Conservation (phyloP, 2,329 filamentous ascomycete species). For the Aschersonia sp. region DNA sequence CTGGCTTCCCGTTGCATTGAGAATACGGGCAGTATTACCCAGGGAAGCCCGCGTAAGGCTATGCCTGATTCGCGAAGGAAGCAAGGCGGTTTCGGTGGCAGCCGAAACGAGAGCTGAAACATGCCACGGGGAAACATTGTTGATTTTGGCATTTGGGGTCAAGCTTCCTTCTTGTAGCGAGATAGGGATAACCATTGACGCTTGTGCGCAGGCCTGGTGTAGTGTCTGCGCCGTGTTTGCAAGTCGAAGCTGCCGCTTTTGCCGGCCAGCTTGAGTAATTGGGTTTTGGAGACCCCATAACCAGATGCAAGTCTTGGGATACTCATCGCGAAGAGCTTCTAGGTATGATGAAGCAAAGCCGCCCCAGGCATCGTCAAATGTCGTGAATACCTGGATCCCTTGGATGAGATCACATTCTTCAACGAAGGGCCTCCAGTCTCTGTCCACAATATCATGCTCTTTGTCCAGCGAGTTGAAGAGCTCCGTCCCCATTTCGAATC, state of each 20-base stretch:
- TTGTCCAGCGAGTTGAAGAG: constrained; percentile 59
- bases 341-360: constrained; percentile 61
- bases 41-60: constrained; percentile 31
- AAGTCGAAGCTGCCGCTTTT: constrained; percentile 39
- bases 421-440: constrained; percentile 75
- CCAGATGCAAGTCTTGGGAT: constrained; percentile 76
- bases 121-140: constrained; percentile 60
- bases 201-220: constrained; percentile 50
- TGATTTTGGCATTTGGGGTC: constrained; percentile 43
- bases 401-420: constrained; percentile 93
- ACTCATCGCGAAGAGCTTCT: constrained; percentile 74
- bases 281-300: constrained; percentile 68
- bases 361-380: constrained; percentile 66
- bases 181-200: constrained; percentile 67
- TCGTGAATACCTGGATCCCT: constrained; percentile 63
- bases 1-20: constrained; percentile 55
- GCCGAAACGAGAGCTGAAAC: constrained; percentile 61
- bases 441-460: constrained; percentile 75
- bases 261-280: constrained; percentile 35
- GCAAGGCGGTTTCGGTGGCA: constrained; percentile 62
- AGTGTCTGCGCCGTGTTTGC: constrained; percentile 64
- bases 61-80: constrained; percentile 56
- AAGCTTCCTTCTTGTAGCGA: constrained; percentile 42
- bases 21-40: constrained; percentile 45
- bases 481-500: constrained; percentile 70